Base-by-base conservation (phyloP, 805 yeast species). In the Barnettozyma pratensis region DNA sequence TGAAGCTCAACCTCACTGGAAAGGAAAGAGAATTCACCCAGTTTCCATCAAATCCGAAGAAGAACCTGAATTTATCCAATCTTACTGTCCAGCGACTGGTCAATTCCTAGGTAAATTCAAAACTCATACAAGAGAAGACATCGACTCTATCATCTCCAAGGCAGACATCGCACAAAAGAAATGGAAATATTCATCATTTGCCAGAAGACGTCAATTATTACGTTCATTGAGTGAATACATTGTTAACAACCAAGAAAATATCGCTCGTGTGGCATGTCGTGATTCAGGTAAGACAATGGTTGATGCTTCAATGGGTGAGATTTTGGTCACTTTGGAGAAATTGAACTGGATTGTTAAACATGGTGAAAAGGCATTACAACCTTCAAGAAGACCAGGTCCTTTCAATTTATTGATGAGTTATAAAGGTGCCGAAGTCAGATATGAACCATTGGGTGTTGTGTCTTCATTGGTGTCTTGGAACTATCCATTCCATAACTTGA, bases 1-100 rank as follows among this genome's bases (percentile, higher is more conserved):
- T 52, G 88, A 85, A 59, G 89, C 95, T 31, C 76, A 81, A 62
- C 88, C 90, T 4, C 92, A 88, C 62, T 91, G 97, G 97, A 90
- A 90, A 65, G 96, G 96, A 6, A 85, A 81, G 58, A 72, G 96
- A 45, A 71, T 88, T 34, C 77, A 79, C 45, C 83, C 89, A 0
- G 76, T 85, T 11, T 70, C 80, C 11, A 72, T 87, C 4, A 69
- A 70, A 42, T 78, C 79, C 48, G 75, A 76, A 2, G 77, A 76
- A 27, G 90, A 85, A 46, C 87, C 92, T 3, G 73, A 70, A 25
- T 72, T 67, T 54, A 87, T 92, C 52, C 91, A 88, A 61, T 80
- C 91, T 52, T 85, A 87, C 64, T 92, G 99, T 68, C 99, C 99
- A 4, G 97, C 98, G 0, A 94, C 98, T 0, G 95, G 97, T 34